Percentiles rank a stretch among this genome's conserved stretches.
Conservation (phyloP, 1,284 basidiomycete species). For the Ceratobasidium sp. region DNA sequence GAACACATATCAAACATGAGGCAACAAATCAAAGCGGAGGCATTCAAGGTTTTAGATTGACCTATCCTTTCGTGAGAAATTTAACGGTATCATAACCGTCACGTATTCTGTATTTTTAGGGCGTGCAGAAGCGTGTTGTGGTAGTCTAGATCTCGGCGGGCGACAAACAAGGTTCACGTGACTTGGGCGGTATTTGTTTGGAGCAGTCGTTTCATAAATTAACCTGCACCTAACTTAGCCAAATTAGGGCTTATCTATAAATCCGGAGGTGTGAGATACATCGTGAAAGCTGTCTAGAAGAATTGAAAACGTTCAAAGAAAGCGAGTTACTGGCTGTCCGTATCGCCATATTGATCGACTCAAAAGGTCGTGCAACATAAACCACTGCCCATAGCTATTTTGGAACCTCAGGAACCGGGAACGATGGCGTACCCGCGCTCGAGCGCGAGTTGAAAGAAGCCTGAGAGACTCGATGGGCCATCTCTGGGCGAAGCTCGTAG, state of each 20-base stretch:
- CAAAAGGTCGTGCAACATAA: background rate
- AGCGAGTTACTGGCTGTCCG: conserved; percentile 2
- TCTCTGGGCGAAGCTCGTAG: conserved; percentile 35
- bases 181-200: background rate
- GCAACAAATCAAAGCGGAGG: too few species aligned
- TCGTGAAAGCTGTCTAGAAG: too few species aligned
- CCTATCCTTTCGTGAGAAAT: too few species aligned
- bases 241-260: background rate
- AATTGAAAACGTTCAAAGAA: conserved; percentile 8
- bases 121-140: background rate
- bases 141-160: background rate
- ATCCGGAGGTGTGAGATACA: background rate
- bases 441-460: conserved; percentile 34
- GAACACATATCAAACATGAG: too few species aligned
- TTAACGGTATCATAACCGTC: background rate
- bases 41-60: too few species aligned
- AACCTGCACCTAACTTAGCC: background rate
- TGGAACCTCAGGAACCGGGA: conserved; percentile 32
- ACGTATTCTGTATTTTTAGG: too few species aligned
- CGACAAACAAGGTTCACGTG: background rate
- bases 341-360: background rate
- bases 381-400: background rate
- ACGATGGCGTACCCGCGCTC: background rate
- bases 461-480: conserved; percentile 19
- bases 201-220: background rate